Percentiles rank a stretch among this genome's conserved stretches.
Conservation (phyloP, 768 basidiomycete genomes). For the Symmetrospora coprosmae region DNA sequence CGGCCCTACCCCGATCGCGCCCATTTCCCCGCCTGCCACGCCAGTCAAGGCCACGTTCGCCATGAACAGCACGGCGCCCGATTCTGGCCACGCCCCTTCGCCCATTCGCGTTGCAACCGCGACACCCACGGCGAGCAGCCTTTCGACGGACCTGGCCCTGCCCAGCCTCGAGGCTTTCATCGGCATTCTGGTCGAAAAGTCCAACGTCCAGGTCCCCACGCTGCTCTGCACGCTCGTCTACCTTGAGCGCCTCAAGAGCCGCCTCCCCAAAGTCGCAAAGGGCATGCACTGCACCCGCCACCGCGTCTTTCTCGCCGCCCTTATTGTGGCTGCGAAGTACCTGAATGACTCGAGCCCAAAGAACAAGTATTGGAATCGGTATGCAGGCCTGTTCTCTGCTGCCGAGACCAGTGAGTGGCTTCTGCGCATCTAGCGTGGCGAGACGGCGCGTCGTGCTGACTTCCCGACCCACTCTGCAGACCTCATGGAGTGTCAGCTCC, state of each 20-base stretch:
- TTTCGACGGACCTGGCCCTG: conserved; percentile 32
- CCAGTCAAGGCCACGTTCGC: conserved; percentile 43
- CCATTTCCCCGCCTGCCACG: conserved; percentile 56
- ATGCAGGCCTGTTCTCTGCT: conserved; percentile 54
- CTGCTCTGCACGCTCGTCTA: conserved; percentile 81
- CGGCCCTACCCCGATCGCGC: conserved; percentile 34
- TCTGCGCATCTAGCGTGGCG: too few species aligned
- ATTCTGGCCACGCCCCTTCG: too few species aligned
- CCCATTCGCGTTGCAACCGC: too few species aligned
- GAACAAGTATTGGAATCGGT: conserved; percentile 81
- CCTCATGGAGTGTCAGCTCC: conserved; percentile 91
- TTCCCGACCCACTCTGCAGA: conserved; percentile 7
- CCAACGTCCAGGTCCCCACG: conserved; percentile 79
- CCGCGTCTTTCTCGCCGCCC: conserved; percentile 83
- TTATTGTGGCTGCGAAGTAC: conserved; percentile 93
- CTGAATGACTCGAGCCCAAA: conserved; percentile 69
- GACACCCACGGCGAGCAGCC: too few species aligned
- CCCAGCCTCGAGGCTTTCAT: conserved; percentile 75
- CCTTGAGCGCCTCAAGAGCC: conserved; percentile 67
- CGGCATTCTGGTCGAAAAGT: conserved; percentile 56
- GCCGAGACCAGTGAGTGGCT: conserved; percentile 40
- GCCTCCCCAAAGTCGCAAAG: conserved; percentile 68
- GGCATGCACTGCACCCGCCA: conserved; percentile 87
- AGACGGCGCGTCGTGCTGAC: too few species aligned
- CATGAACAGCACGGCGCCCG: conserved; percentile 26